A percentile compares a stretch with the other conserved stretches of the same genome.
These are phyloP conservation scores for Pyrenophora seminiperda DNA, from an alignment of 2,329 filamentous ascomycete species.

Conservation along the genomic window DNA sequence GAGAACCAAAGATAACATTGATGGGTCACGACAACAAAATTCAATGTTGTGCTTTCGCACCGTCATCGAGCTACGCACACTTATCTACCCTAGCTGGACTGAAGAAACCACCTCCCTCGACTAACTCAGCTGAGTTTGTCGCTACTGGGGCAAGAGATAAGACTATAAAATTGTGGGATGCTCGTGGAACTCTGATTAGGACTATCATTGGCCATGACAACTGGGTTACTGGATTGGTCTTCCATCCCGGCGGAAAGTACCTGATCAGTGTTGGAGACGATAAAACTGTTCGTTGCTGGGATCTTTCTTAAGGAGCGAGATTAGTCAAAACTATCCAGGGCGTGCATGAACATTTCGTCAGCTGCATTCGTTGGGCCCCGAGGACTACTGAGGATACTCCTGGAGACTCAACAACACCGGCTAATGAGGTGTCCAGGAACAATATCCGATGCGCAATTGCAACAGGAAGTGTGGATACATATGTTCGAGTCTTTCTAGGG, in stretches of 20 bases:
- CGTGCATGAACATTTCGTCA: conserved; percentile 83
- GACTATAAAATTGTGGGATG: conserved; percentile 87
- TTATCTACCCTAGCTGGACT: conserved; percentile 77
- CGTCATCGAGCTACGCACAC: conserved; percentile 75
- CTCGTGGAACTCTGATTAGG: conserved; percentile 81
- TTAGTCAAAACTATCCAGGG: conserved; percentile 84
- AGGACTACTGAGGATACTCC: conserved; percentile 66
- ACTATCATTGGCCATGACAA: conserved; percentile 89
- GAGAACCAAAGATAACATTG: conserved; percentile 78
- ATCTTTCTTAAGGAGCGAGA: conserved; percentile 85
- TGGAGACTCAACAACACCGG: conserved; percentile 50
- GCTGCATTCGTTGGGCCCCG: conserved; percentile 86
- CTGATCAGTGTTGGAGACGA: conserved; percentile 85
- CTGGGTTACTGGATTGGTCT: conserved; percentile 84
- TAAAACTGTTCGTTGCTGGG: conserved; percentile 93
- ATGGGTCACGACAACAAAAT: conserved; percentile 85
- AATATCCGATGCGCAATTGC: conserved; percentile 84
- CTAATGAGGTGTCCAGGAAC: conserved; percentile 56
- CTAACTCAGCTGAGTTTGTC: conserved; percentile 81
- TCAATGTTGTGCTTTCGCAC: conserved; percentile 86
- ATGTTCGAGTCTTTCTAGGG: conserved; percentile 76
- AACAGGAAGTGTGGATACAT: conserved; percentile 82
- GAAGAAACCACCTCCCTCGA: conserved; percentile 77
- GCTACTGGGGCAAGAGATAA: conserved; percentile 91
- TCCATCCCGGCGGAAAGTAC: conserved; percentile 91